These are phyloP conservation scores for Diutina scorzettiae DNA, from an alignment of 1,139 yeast species.

Conservation along the genomic window DNA sequence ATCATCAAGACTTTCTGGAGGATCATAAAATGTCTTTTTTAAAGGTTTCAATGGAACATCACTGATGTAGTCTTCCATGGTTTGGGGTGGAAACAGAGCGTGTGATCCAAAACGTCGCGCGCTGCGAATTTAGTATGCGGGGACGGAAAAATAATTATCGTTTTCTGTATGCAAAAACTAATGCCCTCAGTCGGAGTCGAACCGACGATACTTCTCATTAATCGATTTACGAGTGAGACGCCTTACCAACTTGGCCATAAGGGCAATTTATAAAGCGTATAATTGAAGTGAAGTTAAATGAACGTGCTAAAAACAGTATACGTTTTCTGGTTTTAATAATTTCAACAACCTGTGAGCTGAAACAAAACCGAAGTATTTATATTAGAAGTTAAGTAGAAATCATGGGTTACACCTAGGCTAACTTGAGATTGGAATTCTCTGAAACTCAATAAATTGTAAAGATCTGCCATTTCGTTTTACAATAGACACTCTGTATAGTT, in stretches of 20 bases:
- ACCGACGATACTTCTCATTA: constrained; percentile 6
- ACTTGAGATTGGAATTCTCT: too few species aligned
- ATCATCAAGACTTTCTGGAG: constrained; percentile 24
- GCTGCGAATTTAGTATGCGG: not conserved
- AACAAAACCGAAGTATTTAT: too few species aligned
- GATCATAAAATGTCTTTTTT: constrained; percentile 33
- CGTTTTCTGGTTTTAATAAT: too few species aligned
- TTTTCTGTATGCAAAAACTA: not conserved
- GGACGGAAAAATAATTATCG: not conserved
- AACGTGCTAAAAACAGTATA: too few species aligned
- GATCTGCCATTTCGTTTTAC: too few species aligned
- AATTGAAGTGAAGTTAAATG: too few species aligned
- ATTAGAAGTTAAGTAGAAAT: too few species aligned
- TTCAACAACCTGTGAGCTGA: too few species aligned
- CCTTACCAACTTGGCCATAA: constrained; percentile 6
- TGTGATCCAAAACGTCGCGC: not conserved
- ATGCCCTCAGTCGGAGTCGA: constrained; percentile 6
- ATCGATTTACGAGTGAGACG: constrained; percentile 6
- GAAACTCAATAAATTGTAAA: too few species aligned
- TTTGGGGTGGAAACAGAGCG: not conserved
- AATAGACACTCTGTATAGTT: too few species aligned
- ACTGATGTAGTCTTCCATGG: constrained; percentile 11
- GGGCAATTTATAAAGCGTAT: too few species aligned
- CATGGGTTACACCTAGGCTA: too few species aligned
- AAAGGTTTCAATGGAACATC: constrained; percentile 30